Percentiles rank a stretch among this genome's conserved stretches.
phyloP scores from a whole-genome alignment of 176 grass and related monocot genomes.

The Juncus inflexus region DNA sequence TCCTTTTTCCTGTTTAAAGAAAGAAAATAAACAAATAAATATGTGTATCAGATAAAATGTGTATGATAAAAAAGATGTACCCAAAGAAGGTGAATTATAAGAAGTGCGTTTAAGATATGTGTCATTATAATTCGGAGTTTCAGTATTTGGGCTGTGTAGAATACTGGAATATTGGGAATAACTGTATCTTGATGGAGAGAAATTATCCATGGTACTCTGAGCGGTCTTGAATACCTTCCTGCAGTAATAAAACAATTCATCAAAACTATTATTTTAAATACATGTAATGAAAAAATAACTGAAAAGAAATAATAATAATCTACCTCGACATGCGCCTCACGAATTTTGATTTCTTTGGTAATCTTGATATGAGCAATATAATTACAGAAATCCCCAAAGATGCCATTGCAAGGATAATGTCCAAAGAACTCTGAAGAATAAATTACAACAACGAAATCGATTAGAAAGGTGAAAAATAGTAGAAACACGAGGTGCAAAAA shows the following conservation, averaged over 20 bases:
- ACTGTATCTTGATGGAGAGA: slow-evolving; percentile 26
- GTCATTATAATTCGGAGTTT: slow-evolving; percentile 30
- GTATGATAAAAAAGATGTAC: slow-evolving; percentile 24
- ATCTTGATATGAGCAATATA: slow-evolving; percentile 44
- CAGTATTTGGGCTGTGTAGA: slow-evolving; percentile 33
- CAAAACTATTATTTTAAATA: not conserved
- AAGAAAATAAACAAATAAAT: slow-evolving; percentile 4
- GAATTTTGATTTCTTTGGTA: slow-evolving; percentile 33
- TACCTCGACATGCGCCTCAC: slow-evolving; percentile 47
- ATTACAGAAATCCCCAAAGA: slow-evolving; percentile 44
- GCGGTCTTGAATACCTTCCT: slow-evolving; percentile 35
- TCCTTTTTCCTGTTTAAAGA: slow-evolving; percentile 29
- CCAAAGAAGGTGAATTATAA: slow-evolving; percentile 36
- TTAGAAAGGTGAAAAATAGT: not conserved
- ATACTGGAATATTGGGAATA: slow-evolving; percentile 44
- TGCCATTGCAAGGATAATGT: slow-evolving; percentile 54
- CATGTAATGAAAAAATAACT: not conserved
- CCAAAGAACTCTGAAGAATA: slow-evolving; percentile 67
- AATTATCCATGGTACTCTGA: slow-evolving; percentile 7
- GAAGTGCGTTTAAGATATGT: slow-evolving; percentile 30
- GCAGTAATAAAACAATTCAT: slow-evolving; percentile 8
- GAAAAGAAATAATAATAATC: not conserved
- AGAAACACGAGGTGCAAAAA: slow-evolving; percentile 2
- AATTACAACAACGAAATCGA: not conserved
- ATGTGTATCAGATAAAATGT: not conserved